Conservation (phyloP, 306 rosid species). For the Benincasa hispida region DNA sequence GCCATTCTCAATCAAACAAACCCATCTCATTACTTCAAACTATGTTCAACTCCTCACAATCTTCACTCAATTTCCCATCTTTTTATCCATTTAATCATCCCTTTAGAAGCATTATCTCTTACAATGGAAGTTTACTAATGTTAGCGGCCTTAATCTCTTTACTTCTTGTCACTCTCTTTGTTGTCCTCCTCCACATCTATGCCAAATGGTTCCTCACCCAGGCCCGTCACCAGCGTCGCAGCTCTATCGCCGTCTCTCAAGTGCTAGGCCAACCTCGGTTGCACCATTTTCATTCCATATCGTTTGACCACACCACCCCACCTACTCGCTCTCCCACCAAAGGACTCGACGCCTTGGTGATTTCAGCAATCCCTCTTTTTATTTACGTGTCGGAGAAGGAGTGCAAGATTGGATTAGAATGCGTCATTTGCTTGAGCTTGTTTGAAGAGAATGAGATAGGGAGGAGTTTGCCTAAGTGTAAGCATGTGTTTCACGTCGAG, state of each 20-base stretch:
- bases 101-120: slow-evolving; percentile 44
- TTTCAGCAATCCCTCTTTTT: slow-evolving; percentile 54
- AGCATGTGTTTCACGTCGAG: slow-evolving; percentile 65
- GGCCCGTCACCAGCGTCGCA: slow-evolving; percentile 38
- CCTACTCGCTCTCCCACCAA: slow-evolving; percentile 19
- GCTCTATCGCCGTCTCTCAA: slow-evolving; percentile 40
- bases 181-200: slow-evolving; percentile 72
- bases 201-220: slow-evolving; percentile 80
- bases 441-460: slow-evolving; percentile 61
- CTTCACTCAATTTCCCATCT: slow-evolving; percentile 4
- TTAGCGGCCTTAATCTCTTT: slow-evolving; percentile 72
- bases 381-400: slow-evolving; percentile 16
- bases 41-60: slow-evolving; percentile 1
- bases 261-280: slow-evolving; percentile 50
- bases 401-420: slow-evolving; percentile 29
- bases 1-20: not conserved
- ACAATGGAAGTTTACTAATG: slow-evolving; percentile 56
- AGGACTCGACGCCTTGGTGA: slow-evolving; percentile 43
- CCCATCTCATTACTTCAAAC: not conserved
- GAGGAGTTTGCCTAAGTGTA: slow-evolving; percentile 58
- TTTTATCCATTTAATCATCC: slow-evolving; percentile 24
- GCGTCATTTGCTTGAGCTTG: slow-evolving; percentile 67
- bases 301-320: slow-evolving; percentile 30
- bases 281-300: slow-evolving; percentile 45
- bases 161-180: slow-evolving; percentile 73